These are phyloP conservation scores for Xanthoconium purpureum DNA, from an alignment of 768 basidiomycete genomes.

Conservation along the genomic window DNA sequence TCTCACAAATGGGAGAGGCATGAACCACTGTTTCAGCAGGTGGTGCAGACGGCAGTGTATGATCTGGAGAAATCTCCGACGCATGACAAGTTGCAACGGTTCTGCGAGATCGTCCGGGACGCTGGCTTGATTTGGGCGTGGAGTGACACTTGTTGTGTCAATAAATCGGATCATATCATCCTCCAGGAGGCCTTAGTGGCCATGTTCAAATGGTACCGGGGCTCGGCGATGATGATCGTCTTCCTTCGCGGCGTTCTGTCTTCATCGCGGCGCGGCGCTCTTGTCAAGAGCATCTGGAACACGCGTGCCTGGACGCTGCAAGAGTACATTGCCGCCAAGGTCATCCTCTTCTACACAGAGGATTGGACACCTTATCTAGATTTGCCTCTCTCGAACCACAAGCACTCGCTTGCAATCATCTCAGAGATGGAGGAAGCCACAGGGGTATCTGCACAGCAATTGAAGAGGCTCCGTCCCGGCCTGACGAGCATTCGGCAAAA, in stretches of 20 bases:
- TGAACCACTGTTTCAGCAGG: not conserved
- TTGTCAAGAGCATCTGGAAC: too few relatives aligned
- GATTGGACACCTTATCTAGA: too few relatives aligned
- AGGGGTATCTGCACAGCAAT: too few relatives aligned
- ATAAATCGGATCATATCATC: not conserved
- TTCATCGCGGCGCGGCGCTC: too few relatives aligned
- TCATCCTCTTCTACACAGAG: too few relatives aligned
- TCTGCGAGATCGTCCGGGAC: not conserved
- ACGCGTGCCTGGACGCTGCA: too few relatives aligned
- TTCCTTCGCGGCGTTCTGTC: not conserved
- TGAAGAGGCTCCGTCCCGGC: too few relatives aligned
- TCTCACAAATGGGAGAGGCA: not conserved
- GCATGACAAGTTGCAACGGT: not conserved
- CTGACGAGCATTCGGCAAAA: too few relatives aligned
- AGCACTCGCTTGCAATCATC: too few relatives aligned
- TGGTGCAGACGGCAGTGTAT: not conserved
- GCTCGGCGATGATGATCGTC: not conserved
- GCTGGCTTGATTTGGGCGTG: not conserved
- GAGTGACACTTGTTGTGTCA: not conserved
- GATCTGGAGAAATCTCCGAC: not conserved
- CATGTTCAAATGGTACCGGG: not conserved
- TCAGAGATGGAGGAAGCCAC: too few relatives aligned
- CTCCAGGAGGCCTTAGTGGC: not conserved
- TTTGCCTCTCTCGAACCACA: too few relatives aligned
- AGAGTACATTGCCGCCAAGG: too few relatives aligned